These are phyloP conservation scores for Styphnolobium japonicum DNA, from an alignment of 306 rosid genomes.

Conservation along the genomic window DNA sequence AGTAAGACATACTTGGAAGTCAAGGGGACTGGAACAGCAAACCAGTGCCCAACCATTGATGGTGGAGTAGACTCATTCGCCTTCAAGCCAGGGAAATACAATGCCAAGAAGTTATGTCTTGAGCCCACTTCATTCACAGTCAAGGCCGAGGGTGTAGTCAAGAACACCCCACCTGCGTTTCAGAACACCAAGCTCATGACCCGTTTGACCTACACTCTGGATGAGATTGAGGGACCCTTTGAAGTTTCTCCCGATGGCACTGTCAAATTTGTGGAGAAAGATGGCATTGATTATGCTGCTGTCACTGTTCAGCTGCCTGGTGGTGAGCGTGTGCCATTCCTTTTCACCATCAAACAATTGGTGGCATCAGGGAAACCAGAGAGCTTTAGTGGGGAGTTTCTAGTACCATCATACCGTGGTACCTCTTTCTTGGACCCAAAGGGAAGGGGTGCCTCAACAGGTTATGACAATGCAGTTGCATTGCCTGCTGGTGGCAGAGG, in stretches of 20 bases:
- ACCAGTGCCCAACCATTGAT: conserved; percentile 92
- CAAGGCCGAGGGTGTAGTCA: conserved; percentile 82
- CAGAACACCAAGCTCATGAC: conserved; percentile 99
- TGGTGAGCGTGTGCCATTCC: conserved; percentile 96
- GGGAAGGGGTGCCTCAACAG: conserved; percentile 94
- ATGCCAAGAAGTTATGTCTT: conserved; percentile 69
- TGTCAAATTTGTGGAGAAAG: conserved; percentile 84
- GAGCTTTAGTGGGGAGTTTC: conserved; percentile 56
- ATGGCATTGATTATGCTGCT: conserved; percentile 89
- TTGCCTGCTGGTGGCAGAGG: conserved; percentile 96
- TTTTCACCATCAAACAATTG: conserved; percentile 85
- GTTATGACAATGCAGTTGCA: conserved; percentile 87
- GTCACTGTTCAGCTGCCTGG: conserved; percentile 88
- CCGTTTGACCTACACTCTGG: conserved; percentile 91
- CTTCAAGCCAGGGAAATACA: conserved; percentile 85
- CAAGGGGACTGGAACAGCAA: conserved; percentile 90
- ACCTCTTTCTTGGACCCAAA: conserved; percentile 96
- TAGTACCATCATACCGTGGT: conserved; percentile 95
- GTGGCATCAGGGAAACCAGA: conserved; percentile 95
- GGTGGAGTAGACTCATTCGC: conserved; percentile 80
- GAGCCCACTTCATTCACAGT: conserved; percentile 98
- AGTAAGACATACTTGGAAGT: conserved; percentile 95
- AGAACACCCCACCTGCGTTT: conserved; percentile 80
- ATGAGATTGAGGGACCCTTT: conserved; percentile 93
- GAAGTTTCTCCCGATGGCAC: conserved; percentile 70